These are phyloP conservation scores for Neonectria magnoliae DNA, from an alignment of 2,329 filamentous ascomycete species.

Conservation along the genomic window DNA sequence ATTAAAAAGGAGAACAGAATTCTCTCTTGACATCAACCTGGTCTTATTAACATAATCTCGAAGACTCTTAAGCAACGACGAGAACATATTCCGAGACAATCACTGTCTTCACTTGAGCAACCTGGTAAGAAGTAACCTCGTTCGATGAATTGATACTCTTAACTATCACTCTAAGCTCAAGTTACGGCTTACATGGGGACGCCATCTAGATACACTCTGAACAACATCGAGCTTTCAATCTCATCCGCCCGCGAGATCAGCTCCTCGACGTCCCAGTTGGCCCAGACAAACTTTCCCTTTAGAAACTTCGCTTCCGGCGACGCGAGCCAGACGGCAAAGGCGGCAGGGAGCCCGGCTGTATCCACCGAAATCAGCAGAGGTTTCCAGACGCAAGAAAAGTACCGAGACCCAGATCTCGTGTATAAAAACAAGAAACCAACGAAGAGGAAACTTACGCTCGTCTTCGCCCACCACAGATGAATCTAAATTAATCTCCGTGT, in stretches of 20 bases:
- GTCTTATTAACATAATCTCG: too few species aligned
- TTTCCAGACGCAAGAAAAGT: neutral
- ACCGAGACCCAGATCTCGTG: neutral
- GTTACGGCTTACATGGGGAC: neutral
- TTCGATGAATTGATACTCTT: too few species aligned
- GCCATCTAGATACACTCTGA: neutral
- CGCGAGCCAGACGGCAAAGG: conserved; percentile 32
- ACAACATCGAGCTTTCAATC: conserved; percentile 34
- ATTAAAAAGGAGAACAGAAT: too few species aligned
- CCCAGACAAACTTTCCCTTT: conserved; percentile 45
- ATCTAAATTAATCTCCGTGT: conserved; percentile 45
- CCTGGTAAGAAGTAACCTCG: too few species aligned
- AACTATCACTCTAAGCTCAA: too few species aligned
- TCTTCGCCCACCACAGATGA: neutral
- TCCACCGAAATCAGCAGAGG: neutral
- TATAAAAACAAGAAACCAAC: neutral
- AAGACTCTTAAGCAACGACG: too few species aligned
- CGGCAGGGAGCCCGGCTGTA: conserved; percentile 31
- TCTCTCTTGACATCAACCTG: too few species aligned
- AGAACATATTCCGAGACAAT: too few species aligned
- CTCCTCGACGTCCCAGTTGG: conserved; percentile 51
- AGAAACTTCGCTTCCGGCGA: conserved; percentile 46
- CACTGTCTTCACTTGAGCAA: too few species aligned
- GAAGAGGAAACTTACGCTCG: neutral
- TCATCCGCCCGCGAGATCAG: conserved; percentile 48